Evolutionary conservation across 805 yeast genomes (phyloP).

Genomic region (Trichomonascus vanleenenianus): DNA sequence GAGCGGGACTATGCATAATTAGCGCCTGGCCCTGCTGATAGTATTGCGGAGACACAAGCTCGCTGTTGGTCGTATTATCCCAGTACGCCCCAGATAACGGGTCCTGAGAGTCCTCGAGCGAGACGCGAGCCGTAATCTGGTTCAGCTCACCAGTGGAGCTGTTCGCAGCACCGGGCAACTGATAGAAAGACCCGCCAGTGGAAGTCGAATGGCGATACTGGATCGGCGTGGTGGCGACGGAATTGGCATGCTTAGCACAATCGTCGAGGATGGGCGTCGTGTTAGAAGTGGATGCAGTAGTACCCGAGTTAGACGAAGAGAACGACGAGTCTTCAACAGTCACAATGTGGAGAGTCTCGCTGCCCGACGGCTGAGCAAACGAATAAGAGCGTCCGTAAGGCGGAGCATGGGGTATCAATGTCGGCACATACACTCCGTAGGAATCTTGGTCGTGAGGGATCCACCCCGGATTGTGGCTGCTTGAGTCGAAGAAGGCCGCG

Average conservation of each 20-base stretch:
- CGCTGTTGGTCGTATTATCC: constrained; percentile 17
- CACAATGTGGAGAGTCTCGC: too few species aligned
- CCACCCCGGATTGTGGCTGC: too few species aligned
- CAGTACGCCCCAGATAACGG: constrained; percentile 12
- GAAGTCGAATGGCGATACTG: neutral
- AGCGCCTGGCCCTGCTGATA: constrained; percentile 1
- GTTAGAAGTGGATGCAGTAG: neutral
- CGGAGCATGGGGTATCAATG: too few species aligned
- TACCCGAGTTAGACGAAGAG: neutral
- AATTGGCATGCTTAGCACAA: neutral
- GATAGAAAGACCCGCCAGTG: neutral
- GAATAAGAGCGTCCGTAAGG: too few species aligned
- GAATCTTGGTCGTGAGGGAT: too few species aligned
- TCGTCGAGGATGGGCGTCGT: neutral
- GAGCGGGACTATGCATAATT: neutral
- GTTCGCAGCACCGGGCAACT: neutral
- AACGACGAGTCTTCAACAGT: neutral
- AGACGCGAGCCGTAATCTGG: constrained; percentile 2
- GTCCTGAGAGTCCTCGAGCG: neutral
- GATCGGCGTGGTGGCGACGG: constrained; percentile 1
- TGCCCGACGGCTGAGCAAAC: too few species aligned
- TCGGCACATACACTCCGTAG: too few species aligned
- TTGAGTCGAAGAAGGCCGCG: too few species aligned
- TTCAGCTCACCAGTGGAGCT: neutral
- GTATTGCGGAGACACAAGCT: constrained; percentile 17